Conservation (phyloP, 2,329 filamentous ascomycete species). For the Aspergillus fructus region DNA sequence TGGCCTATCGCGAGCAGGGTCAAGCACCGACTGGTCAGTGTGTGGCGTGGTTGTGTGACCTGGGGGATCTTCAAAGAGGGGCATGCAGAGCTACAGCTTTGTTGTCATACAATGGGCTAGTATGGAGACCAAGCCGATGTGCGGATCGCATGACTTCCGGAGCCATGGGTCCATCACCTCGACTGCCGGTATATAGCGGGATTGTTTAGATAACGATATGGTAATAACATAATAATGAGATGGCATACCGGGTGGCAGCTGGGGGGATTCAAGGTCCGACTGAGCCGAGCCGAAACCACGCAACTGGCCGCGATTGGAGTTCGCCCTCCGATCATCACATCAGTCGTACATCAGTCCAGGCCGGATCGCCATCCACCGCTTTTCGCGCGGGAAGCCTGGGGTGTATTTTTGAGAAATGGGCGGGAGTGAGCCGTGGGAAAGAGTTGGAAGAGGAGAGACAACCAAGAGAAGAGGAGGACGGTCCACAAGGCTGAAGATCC, state of each 20-base stretch:
- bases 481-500: slow-evolving; percentile 7
- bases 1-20: background rate
- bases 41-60: slow-evolving; percentile 1
- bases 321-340: background rate
- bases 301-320: background rate
- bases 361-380: background rate
- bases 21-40: background rate
- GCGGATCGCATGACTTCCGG: slow-evolving; percentile 1
- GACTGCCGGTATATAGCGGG: background rate
- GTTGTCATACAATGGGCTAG: background rate
- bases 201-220: background rate
- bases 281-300: background rate
- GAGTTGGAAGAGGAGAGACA: too few relatives aligned
- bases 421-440: background rate
- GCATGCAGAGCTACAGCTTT: background rate
- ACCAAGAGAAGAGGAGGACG: background rate
- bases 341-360: background rate
- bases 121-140: background rate
- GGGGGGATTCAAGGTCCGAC: background rate
- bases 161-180: background rate
- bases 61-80: background rate
- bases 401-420: background rate
- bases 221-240: background rate
- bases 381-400: background rate
- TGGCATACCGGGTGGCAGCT: too few relatives aligned